Base-by-base conservation (phyloP, 139 green algal species). In the Chlorella sp. region DNA sequence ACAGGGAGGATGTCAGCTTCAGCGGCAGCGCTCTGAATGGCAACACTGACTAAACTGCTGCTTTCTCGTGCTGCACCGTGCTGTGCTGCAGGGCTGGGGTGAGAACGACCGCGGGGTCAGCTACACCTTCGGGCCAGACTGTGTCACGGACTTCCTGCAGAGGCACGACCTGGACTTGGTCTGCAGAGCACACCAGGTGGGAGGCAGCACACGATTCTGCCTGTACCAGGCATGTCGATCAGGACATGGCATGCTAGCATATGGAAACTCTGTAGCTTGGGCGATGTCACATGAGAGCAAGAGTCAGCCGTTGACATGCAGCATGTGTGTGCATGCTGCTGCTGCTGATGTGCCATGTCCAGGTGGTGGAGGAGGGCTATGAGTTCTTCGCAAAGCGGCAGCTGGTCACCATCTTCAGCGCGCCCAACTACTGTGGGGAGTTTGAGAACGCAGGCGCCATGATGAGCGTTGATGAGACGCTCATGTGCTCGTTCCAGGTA, bases 381-480 rank as follows among this genome's bases (percentile, higher is more conserved):
- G 95, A 99, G 82, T 99, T 99, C 79, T 99, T 99, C 84, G 95
- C 96, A 14, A 96, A 96, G 80, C 83, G 95, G 35, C 94, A 99
- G 86, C 87, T 99, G 31, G 95, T 99, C 5, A 99, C 95, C 31
- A 97, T 99, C 34, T 99, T 99, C 80, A 94, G 84, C 22, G 95
- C 95, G 30, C 95, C 95, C 60, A 99, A 99, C 76, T 99, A 99
- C 81, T 99, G 95, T 75, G 95, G 95, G 35, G 95, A 99, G 84
- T 99, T 99, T 86, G 95, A 99, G 78, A 99, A 99, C 73, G 96
- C 95, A 31, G 95, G 95, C 2, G 95, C 95, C 1, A 99, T 99
- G 93, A 99, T 99, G 95, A 96, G 87, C 64, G 95, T 99, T 10
- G 95, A 99, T 74, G 94, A 99, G 65, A 99, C 93, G 26, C 88